phyloP scores from a whole-genome alignment of 2,329 filamentous ascomycete genomes.

The Septoria petroselini region DNA sequence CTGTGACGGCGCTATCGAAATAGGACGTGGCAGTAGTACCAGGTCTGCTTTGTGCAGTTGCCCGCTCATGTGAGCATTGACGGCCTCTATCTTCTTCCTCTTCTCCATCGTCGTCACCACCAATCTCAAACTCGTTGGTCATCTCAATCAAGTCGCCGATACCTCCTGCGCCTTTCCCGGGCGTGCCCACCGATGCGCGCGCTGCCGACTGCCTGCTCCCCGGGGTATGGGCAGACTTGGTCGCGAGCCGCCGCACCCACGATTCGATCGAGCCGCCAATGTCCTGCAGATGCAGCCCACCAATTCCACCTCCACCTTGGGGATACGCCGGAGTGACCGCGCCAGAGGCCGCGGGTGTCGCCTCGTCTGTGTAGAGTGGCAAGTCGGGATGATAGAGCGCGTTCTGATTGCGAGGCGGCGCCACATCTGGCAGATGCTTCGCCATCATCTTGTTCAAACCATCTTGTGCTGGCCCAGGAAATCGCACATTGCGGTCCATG shows the following conservation, averaged over 20 bases:
- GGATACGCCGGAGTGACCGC: constrained; percentile 31
- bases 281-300: constrained; percentile 63
- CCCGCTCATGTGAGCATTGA: constrained; percentile 22
- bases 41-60: constrained; percentile 13
- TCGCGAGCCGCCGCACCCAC: constrained; percentile 81
- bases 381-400: constrained; percentile 59
- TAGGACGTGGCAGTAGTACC: constrained; percentile 33
- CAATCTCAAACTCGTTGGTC: constrained; percentile 55
- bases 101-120: constrained; percentile 35
- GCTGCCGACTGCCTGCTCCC: constrained; percentile 15
- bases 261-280: constrained; percentile 84
- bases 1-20: constrained; percentile 26
- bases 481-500: constrained; percentile 65
- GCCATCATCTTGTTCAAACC: constrained; percentile 79
- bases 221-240: constrained; percentile 47
- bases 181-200: constrained; percentile 34
- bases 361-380: constrained; percentile 48
- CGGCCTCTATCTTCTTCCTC: constrained; percentile 31
- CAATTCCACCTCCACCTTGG: constrained; percentile 25
- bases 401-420: constrained; percentile 57
- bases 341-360: constrained; percentile 29
- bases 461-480: constrained; percentile 79
- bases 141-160: constrained; percentile 69
- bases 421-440: constrained; percentile 76
- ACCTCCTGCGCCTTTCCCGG: constrained; percentile 42